Percentiles rank a stretch among this genome's conserved stretches.
phyloP scores from a whole-genome alignment of 371 early-diverging fungal genomes.

The Gilbertella persicaria region DNA sequence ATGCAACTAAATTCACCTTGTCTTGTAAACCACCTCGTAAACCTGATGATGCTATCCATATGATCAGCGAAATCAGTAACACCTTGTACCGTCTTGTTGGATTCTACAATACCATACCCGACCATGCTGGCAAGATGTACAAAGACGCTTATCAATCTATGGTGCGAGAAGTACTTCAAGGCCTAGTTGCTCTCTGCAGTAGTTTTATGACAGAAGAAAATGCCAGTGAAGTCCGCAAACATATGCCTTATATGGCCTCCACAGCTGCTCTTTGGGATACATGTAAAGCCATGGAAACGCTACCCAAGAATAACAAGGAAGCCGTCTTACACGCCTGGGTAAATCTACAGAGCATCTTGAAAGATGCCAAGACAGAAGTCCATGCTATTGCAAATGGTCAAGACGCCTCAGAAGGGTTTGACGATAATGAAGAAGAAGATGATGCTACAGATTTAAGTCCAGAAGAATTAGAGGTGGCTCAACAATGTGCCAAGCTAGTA shows the following conservation, averaged over 20 bases:
- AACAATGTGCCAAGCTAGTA: conserved; percentile 35
- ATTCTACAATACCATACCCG: conserved; percentile 42
- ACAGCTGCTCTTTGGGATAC: conserved; percentile 51
- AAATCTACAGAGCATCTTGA: conserved; percentile 17
- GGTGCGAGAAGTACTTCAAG: conserved; percentile 25
- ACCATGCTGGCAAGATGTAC: conserved; percentile 23
- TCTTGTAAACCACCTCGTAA: conserved; percentile 56
- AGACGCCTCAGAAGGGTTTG: conserved; percentile 39
- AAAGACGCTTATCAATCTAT: conserved; percentile 20
- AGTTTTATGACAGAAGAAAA: conserved; percentile 25
- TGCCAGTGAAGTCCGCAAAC: not conserved
- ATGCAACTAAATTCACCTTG: conserved; percentile 49
- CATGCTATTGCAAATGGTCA: conserved; percentile 37
- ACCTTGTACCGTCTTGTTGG: conserved; percentile 43
- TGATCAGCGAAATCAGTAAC: conserved; percentile 43
- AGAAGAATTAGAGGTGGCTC: conserved; percentile 27
- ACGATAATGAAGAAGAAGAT: conserved; percentile 43
- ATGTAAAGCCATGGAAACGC: conserved; percentile 24
- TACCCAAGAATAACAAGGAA: conserved; percentile 34
- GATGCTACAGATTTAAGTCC: conserved; percentile 26
- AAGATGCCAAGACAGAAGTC: conserved; percentile 40
- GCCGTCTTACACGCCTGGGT: conserved; percentile 34
- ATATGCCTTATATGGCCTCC: conserved; percentile 35
- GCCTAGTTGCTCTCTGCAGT: conserved; percentile 28
- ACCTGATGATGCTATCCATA: conserved; percentile 33